Evolutionary conservation across 1,139 yeast species (phyloP).

Genomic region (Saccharomyces pastorianus): DNA sequence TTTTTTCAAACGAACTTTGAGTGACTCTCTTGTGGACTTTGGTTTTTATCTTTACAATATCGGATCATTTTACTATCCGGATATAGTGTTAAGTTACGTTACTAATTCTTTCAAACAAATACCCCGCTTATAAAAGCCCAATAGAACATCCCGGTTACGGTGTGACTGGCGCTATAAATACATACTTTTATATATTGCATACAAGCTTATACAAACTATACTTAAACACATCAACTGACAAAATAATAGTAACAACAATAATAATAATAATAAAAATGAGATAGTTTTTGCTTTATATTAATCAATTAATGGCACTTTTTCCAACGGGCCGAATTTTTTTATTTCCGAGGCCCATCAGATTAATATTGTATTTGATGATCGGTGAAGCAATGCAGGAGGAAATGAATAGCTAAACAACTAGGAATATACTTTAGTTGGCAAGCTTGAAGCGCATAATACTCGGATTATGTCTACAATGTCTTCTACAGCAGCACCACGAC

Average conservation of each 20-base stretch:
- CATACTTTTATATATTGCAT: neutral
- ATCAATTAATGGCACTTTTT: neutral
- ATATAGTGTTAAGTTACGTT: neutral
- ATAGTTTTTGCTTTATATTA: neutral
- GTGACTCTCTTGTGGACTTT: neutral
- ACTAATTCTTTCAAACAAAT: neutral
- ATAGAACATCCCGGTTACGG: neutral
- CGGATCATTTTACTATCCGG: neutral
- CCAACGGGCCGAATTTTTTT: neutral
- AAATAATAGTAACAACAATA: neutral
- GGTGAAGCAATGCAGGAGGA: neutral
- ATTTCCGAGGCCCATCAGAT: neutral
- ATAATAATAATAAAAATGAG: neutral
- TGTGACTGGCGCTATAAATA: neutral
- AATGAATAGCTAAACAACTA: neutral
- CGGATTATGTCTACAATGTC: neutral
- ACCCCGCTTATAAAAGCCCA: neutral
- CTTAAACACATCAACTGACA: neutral
- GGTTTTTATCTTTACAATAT: neutral
- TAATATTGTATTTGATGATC: neutral
- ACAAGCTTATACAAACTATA: neutral
- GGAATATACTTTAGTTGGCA: too few species aligned
- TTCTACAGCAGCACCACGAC: slow-evolving; percentile 37
- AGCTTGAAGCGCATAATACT: neutral
- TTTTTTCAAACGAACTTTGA: neutral